These are phyloP conservation scores for Dactylonectria macrodidyma DNA, from an alignment of 2,329 filamentous ascomycete species.

Conservation along the genomic window DNA sequence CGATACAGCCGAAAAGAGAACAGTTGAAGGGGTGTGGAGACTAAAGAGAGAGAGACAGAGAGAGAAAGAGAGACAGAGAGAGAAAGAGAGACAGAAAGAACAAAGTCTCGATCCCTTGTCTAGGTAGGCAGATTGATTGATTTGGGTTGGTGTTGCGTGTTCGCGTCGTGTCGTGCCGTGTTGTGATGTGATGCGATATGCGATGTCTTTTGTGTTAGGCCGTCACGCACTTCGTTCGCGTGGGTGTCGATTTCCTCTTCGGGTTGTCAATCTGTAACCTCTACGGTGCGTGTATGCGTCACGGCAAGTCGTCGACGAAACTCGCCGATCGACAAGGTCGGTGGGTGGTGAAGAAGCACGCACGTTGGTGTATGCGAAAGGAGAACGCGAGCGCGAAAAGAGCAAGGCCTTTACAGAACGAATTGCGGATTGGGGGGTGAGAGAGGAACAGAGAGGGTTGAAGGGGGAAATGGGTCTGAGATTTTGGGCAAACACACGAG, in stretches of 20 bases:
- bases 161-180: slow-evolving; percentile 15
- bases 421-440: background rate
- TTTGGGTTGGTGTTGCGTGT: slow-evolving; percentile 3
- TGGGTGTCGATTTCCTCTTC: background rate
- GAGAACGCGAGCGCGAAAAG: background rate
- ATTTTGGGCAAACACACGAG: background rate
- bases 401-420: background rate
- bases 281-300: slow-evolving; percentile 20
- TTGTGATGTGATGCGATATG: slow-evolving; percentile 17
- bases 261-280: slow-evolving; percentile 23
- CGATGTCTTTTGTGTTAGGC: background rate
- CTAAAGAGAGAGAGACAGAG: no score
- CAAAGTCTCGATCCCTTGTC: background rate
- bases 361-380: background rate
- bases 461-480: background rate
- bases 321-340: slow-evolving; percentile 3
- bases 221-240: slow-evolving; percentile 15
- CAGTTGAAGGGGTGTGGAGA: background rate
- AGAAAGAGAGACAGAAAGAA: background rate
- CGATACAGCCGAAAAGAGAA: background rate
- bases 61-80: background rate
- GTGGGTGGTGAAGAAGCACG: background rate
- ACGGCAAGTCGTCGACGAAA: slow-evolving; percentile 23
- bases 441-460: no score
- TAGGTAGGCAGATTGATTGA: background rate